Percentiles rank a stretch among this genome's conserved stretches.
These are phyloP conservation scores for Pseudogymnoascus sp. DNA, from an alignment of 2,329 filamentous ascomycete genomes.

Conservation along the genomic window DNA sequence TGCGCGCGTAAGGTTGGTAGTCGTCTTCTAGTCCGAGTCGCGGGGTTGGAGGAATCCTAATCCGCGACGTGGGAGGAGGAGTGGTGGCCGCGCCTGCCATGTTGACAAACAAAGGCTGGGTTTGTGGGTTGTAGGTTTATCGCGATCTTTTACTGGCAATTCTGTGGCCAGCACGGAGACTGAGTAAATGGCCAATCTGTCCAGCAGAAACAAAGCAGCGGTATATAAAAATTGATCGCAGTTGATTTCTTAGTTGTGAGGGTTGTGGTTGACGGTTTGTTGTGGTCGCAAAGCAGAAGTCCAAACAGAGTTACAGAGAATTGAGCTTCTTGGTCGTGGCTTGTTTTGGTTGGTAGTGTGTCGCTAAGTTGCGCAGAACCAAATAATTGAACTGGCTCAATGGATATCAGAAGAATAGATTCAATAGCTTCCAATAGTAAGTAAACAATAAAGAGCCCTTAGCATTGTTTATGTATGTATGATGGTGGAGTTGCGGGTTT, in stretches of 20 bases:
- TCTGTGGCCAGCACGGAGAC: background rate
- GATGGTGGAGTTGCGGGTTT: background rate
- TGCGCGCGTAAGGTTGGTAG: constrained; percentile 56
- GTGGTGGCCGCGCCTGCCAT: constrained; percentile 38
- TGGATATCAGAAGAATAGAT: background rate
- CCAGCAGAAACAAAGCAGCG: background rate
- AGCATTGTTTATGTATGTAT: background rate
- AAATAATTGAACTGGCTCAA: background rate
- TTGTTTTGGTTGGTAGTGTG: background rate
- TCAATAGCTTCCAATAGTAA: background rate
- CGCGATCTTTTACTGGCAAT: background rate
- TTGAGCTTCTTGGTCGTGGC: background rate
- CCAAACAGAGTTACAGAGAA: background rate
- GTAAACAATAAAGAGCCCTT: background rate
- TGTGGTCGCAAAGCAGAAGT: background rate
- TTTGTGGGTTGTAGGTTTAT: background rate
- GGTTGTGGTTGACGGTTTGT: background rate
- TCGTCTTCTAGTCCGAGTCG: constrained; percentile 57
- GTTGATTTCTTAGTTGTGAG: background rate
- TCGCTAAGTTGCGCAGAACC: background rate
- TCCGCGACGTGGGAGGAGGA: constrained; percentile 47
- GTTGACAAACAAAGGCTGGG: constrained; percentile 9
- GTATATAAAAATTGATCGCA: background rate
- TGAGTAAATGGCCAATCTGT: background rate
- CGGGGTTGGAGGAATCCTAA: constrained; percentile 62